These are phyloP conservation scores for Leucogyrophana mollusca DNA, from an alignment of 768 basidiomycete species.

Conservation along the genomic window DNA sequence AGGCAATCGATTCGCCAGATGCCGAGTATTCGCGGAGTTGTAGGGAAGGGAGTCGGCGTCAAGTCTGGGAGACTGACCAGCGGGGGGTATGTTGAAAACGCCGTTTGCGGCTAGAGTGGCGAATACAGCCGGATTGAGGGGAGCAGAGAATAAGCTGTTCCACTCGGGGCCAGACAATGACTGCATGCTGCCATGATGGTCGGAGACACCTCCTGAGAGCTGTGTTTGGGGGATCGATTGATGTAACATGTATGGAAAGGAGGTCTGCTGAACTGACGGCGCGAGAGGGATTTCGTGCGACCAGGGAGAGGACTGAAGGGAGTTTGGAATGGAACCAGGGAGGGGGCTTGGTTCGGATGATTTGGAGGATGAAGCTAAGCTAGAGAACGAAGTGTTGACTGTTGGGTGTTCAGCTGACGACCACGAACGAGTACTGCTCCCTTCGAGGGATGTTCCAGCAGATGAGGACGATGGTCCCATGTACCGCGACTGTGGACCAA, in stretches of 20 bases:
- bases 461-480: slow-evolving; percentile 37
- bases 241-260: slow-evolving; percentile 17
- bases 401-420: slow-evolving; percentile 34
- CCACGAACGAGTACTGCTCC: slow-evolving; percentile 25
- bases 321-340: slow-evolving; percentile 31
- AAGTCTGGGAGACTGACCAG: slow-evolving; percentile 35
- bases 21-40: slow-evolving; percentile 15
- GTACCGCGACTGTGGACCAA: slow-evolving; percentile 10
- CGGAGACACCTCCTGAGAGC: slow-evolving; percentile 12
- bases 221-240: slow-evolving; percentile 9
- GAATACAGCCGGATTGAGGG: slow-evolving; percentile 60
- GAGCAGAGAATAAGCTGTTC: slow-evolving; percentile 57
- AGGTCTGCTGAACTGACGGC: slow-evolving; percentile 17
- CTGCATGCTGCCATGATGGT: slow-evolving; percentile 17
- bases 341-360: slow-evolving; percentile 25
- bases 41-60: slow-evolving; percentile 37
- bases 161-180: slow-evolving; percentile 40
- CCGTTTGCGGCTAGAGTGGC: slow-evolving; percentile 62
- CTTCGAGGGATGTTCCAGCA: slow-evolving; percentile 25
- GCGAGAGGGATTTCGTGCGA: slow-evolving; percentile 29
- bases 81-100: slow-evolving; percentile 40
- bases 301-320: slow-evolving; percentile 35
- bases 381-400: slow-evolving; percentile 31
- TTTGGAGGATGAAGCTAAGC: slow-evolving; percentile 19
- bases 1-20: slow-evolving; percentile 15